Conservation (phyloP, 352 stramenopile genomes). For the Phytophthora pisi region DNA sequence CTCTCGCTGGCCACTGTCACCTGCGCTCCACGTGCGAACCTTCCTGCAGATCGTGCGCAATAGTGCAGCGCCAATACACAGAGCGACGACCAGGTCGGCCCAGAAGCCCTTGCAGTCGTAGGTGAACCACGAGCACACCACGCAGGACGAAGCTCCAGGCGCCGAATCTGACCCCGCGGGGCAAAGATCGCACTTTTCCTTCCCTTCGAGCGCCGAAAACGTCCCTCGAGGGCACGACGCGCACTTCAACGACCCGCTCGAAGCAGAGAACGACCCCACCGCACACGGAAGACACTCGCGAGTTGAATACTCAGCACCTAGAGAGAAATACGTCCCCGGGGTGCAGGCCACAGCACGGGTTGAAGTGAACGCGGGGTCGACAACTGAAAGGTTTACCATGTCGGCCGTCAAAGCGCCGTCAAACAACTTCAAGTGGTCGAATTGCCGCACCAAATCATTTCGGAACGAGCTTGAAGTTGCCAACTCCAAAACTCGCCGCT, state of each 20-base stretch:
- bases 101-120: conserved; percentile 64
- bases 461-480: conserved; percentile 20
- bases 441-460: conserved; percentile 33
- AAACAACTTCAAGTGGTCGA: conserved; percentile 20
- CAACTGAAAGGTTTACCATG: conserved; percentile 29
- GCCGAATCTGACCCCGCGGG: conserved; percentile 38
- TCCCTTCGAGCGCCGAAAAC: conserved; percentile 47
- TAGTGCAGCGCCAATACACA: conserved; percentile 25
- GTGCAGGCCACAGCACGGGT: conserved; percentile 40
- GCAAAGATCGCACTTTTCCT: conserved; percentile 47
- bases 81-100: conserved; percentile 45
- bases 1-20: conserved; percentile 38
- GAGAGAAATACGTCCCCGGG: conserved; percentile 39
- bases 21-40: conserved; percentile 33
- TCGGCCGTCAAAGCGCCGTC: conserved; percentile 12
- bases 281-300: conserved; percentile 40
- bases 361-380: conserved; percentile 28
- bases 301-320: background rate
- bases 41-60: conserved; percentile 37
- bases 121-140: conserved; percentile 57
- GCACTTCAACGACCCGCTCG: conserved; percentile 43
- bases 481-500: conserved; percentile 20
- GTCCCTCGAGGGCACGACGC: conserved; percentile 40
- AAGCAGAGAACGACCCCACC: conserved; percentile 36
- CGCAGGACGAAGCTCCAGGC: conserved; percentile 42